Evolutionary conservation across 768 basidiomycete species (phyloP), one percentile per base, ranked within the genome.

Genomic region (Leccinum imitatum): DNA sequence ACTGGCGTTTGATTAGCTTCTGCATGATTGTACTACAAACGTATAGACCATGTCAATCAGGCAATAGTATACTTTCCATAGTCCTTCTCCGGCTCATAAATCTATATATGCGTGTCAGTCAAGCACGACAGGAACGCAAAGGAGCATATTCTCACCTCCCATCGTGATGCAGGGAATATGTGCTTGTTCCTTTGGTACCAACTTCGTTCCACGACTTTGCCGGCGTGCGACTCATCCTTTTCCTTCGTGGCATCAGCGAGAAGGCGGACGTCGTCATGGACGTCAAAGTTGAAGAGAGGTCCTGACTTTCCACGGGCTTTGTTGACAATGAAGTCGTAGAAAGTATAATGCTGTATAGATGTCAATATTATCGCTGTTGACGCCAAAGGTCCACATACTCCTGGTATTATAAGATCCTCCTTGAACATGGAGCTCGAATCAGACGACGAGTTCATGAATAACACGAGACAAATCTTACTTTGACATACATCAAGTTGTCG

Each of bases 401-500:
- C 94, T 15, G 97, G 97, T 69, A 99, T 94, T 64, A 99, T 95
- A 54, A 99, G 79, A 70, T 99, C 97, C 79, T 99, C 97, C 91
- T 97, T 66, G 39, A 60, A 47, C 30, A 58, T 19, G 59, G n/a
- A 57, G 17, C 27, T 53, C 13, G 25, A 7, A 56, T 69, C 33
- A 70, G 39, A 31, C 23, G 15, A 50, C 30, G 13, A 3, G 11
- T 21, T 17, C 55, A 57, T 51, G 19, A 6, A 10, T 23, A 31
- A 44, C 47, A 53, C 33, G 50, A 50, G 57, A 55, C 3, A 54
- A 51, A 15, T 59, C 82, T 57, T 60, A 90, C 92, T 84, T 98
- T 98, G 75, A 99, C 85, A 76, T 98, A 99, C 95, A 98, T 98
- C 39, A 99, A 76, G 71, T 98, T 99, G 75, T 99, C 97, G 19